Conservation (phyloP, 2,329 filamentous ascomycete genomes). For the Biscogniauxia mediterranea region DNA sequence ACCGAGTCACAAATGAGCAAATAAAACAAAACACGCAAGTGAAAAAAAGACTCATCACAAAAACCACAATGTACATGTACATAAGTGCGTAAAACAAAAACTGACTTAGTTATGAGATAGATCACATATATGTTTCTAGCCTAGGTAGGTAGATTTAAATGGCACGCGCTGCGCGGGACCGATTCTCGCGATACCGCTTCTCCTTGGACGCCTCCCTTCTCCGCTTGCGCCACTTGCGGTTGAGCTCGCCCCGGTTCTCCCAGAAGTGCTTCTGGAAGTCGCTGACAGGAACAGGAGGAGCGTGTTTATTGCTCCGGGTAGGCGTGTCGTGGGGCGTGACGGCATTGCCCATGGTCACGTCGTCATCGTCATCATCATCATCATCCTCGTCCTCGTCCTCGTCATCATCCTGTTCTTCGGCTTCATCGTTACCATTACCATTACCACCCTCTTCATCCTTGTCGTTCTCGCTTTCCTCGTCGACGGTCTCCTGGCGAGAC, state of each 20-base stretch:
- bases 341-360: slow-evolving; percentile 17
- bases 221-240: slow-evolving; percentile 64
- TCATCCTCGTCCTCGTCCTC: slow-evolving; percentile 40
- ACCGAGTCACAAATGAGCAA: too few relatives aligned
- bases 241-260: slow-evolving; percentile 63
- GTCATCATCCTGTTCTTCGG: slow-evolving; percentile 31
- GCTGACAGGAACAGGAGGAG: slow-evolving; percentile 26
- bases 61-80: too few relatives aligned
- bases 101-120: too few relatives aligned
- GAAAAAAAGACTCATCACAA: too few relatives aligned
- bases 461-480: slow-evolving; percentile 34
- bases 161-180: slow-evolving; percentile 47
- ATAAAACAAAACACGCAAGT: too few relatives aligned
- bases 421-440: slow-evolving; percentile 23
- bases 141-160: slow-evolving; percentile 32
- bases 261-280: slow-evolving; percentile 69
- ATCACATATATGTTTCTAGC: too few relatives aligned
- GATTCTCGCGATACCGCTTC: slow-evolving; percentile 65
- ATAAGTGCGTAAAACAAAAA: background rate
- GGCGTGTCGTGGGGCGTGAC: slow-evolving; percentile 1
- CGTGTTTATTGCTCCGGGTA: slow-evolving; percentile 1
- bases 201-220: slow-evolving; percentile 63
- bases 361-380: slow-evolving; percentile 16
- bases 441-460: slow-evolving; percentile 43
- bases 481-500: slow-evolving; percentile 34